Conservation (phyloP, 2,329 filamentous ascomycete genomes). For the Fusarium haematococcum region DNA sequence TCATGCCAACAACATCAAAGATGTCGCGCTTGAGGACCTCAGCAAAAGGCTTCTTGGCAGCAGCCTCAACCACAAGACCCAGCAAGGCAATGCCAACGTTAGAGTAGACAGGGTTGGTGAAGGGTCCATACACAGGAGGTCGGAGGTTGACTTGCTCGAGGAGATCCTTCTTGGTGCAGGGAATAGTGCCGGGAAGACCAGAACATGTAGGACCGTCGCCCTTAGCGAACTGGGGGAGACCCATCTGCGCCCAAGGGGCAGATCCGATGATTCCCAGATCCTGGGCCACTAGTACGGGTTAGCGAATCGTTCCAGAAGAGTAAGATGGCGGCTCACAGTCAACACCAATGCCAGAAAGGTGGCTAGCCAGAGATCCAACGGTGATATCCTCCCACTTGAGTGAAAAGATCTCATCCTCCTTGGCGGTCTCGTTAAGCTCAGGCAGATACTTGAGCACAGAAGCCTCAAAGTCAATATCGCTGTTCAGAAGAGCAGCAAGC, state of each 20-base stretch:
- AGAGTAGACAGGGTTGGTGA: constrained; percentile 60
- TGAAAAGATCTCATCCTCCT: constrained; percentile 46
- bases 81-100: constrained; percentile 60
- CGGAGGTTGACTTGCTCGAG: constrained; percentile 43
- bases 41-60: constrained; percentile 54
- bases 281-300: constrained; percentile 44
- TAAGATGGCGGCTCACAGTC: constrained; percentile 46
- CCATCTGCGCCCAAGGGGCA: constrained; percentile 45
- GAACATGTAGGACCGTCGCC: constrained; percentile 48
- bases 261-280: constrained; percentile 47
- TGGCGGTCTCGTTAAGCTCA: constrained; percentile 43
- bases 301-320: neutral
- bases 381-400: constrained; percentile 62
- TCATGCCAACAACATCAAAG: constrained; percentile 56
- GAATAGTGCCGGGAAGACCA: constrained; percentile 48
- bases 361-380: constrained; percentile 57
- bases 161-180: constrained; percentile 48
- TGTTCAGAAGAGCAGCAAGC: constrained; percentile 47
- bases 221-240: constrained; percentile 47
- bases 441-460: constrained; percentile 61
- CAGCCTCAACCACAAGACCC: constrained; percentile 58
- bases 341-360: constrained; percentile 57
- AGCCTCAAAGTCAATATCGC: constrained; percentile 51
- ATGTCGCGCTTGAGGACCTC: constrained; percentile 56
- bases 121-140: constrained; percentile 56